These are phyloP conservation scores for Punctularia strigosozonata DNA, from an alignment of 768 basidiomycete species.

Conservation along the genomic window DNA sequence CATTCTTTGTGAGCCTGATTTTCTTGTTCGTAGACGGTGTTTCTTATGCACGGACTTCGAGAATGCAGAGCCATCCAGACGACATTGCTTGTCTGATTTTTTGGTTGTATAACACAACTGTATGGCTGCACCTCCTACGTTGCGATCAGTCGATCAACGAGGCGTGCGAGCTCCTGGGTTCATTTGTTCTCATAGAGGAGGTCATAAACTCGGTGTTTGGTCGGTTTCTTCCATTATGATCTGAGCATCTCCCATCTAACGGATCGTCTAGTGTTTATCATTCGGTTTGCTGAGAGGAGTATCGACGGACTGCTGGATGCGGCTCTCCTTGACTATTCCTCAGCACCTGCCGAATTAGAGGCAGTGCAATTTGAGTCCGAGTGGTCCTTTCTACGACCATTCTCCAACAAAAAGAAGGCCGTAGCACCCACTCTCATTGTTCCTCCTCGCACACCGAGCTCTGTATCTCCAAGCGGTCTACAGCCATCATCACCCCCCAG, in stretches of 20 bases:
- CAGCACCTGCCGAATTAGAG: constrained; percentile 69
- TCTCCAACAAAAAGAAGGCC: constrained; percentile 50
- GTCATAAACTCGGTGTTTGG: constrained; percentile 92
- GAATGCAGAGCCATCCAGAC: constrained; percentile 62
- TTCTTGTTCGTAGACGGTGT: constrained; percentile 2
- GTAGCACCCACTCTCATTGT: constrained; percentile 12
- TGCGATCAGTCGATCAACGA: constrained; percentile 72
- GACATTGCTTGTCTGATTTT: constrained; percentile 82
- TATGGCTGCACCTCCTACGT: constrained; percentile 85
- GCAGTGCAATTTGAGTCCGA: constrained; percentile 90
- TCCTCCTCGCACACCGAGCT: constrained; percentile 15
- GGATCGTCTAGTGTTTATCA: constrained; percentile 71
- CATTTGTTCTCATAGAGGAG: constrained; percentile 82
- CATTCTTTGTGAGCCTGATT: constrained; percentile 64
- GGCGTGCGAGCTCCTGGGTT: constrained; percentile 73
- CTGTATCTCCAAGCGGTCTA: constrained; percentile 25
- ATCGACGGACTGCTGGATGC: constrained; percentile 82
- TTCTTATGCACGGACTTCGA: constrained; percentile 6
- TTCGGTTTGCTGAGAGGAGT: constrained; percentile 79
- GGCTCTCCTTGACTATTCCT: constrained; percentile 71
- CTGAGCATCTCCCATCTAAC: constrained; percentile 1
- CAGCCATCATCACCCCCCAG: constrained; percentile 36
- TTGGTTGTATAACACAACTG: constrained; percentile 87
- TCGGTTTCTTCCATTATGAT: constrained; percentile 19
- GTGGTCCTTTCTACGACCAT: constrained; percentile 82